A percentile compares a stretch with the other conserved stretches of the same genome.
Conservation (phyloP, 108 stramenopile genomes). For the Cyclotella baltica region DNA sequence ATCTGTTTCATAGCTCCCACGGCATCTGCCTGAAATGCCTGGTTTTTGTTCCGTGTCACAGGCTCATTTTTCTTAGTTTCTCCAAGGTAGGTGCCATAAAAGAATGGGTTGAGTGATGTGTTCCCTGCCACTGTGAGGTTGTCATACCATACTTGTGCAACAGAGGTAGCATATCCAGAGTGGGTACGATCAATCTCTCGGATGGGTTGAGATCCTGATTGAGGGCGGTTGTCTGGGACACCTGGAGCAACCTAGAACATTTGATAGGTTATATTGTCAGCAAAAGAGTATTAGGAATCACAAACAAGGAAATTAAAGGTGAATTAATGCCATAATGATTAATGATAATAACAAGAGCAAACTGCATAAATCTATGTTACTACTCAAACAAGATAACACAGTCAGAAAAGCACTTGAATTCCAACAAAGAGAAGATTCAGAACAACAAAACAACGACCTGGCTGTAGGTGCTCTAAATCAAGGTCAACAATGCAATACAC, state of each 20-base stretch:
- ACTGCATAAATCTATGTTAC: too few relatives aligned
- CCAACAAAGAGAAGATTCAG: too few relatives aligned
- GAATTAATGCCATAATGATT: too few relatives aligned
- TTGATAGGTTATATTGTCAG: not conserved
- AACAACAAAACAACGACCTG: too few relatives aligned
- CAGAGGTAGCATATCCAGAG: slow-evolving; percentile 62
- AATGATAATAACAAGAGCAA: too few relatives aligned
- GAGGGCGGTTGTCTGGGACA: slow-evolving; percentile 83
- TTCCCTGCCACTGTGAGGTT: slow-evolving; percentile 77
- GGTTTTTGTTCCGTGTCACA: slow-evolving; percentile 77
- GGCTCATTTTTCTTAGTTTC: slow-evolving; percentile 88
- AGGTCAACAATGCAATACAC: not conserved
- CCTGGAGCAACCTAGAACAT: slow-evolving; percentile 86
- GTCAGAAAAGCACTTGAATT: too few relatives aligned
- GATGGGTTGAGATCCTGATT: slow-evolving; percentile 74
- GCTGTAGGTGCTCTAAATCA: too few relatives aligned
- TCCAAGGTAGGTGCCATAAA: slow-evolving; percentile 92
- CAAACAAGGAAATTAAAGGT: not conserved
- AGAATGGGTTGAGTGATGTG: slow-evolving; percentile 94
- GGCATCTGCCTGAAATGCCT: slow-evolving; percentile 95
- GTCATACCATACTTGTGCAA: slow-evolving; percentile 90
- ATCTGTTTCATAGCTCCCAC: slow-evolving; percentile 90
- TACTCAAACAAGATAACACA: too few relatives aligned
- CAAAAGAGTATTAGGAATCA: not conserved
- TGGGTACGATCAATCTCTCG: slow-evolving; percentile 56